Base-by-base conservation (phyloP, 2,329 filamentous ascomycete genomes). In the Trichoderma sp. region DNA sequence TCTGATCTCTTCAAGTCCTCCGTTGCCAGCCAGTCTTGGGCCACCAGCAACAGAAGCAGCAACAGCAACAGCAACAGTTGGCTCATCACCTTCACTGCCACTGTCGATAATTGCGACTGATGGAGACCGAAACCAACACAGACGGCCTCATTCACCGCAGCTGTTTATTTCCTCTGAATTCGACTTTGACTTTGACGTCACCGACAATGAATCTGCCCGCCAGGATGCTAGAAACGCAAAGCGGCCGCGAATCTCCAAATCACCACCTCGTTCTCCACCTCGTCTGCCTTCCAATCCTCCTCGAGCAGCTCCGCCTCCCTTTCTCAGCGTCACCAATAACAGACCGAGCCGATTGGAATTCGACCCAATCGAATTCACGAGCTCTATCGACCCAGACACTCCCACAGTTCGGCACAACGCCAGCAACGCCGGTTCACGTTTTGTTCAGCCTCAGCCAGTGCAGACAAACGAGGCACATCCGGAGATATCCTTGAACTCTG, bases 281-380 rank as follows among this genome's bases (percentile, higher is more conserved):
- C 59, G 38, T 60, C 31, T 62, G 35, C 21, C 67, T 65, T 16
- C 18, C 24, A 50, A 67, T 6, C 18, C 62, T 1, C 3, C 68
- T 31, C 67, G 62, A 60, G 12, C 60, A 6, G 21, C 50, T 12
- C 68, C 59, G n/a, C 74, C 67, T 33, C 76, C 33, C 3, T 56
- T 74, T 18, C 50, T 41, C 31, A 50, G n/a, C 38, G 6, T 27
- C 14, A 16, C 33, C 12, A 53, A 59, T 6, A 53, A 72, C 38
- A 50, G 50, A 12, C 41, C 16, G 31, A 67, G 8, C 9, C 60
- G 65, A 6, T 9, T 64, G 3, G 75, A 67, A 2, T 35, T 77
- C 21, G 82, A 83, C 3, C 76, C 79, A 2, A 86, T 86, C 8
- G 84, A 85, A 29, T 80, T 83, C 3, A 84, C 84, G 0, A 86